Evolutionary conservation across 108 stramenopile species (phyloP), one percentile per base, ranked within the genome.

Genomic region (Bacterosira constricta): DNA sequence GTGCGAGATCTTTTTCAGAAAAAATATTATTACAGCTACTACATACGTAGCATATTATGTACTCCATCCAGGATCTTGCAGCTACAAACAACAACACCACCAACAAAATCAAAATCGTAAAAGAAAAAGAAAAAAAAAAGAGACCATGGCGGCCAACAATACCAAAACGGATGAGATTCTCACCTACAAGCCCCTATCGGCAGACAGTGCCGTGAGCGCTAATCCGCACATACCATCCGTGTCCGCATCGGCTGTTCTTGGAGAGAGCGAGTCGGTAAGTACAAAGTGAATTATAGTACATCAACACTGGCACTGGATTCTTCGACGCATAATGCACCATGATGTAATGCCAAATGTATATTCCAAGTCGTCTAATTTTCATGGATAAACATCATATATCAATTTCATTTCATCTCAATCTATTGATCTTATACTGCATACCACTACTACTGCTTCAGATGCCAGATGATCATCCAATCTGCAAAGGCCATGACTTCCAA

Each of bases 401-500:
- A 4, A n/a, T 1, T 6, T 23, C 46, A 6, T 6, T 6, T 44
- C 42, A n/a, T n/a, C n/a, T n/a, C n/a, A n/a, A n/a, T 65, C 23
- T 3, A 2, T 46, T n/a, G 50, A 65, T 37, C 44, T 17, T n/a
- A 61, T 55, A 20, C 59, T 31, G 12, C 58, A 69, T 13, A 44
- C 62, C 13, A 7, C 38, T 0, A 11, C 67, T 20, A 31, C 41
- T 6, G 6, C 21, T 20, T 15, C n/a, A 65, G 76, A 67, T 80
- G 70, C 75, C 79, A 12, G 73, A 80, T 23, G 76, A 80, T 31
- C 73, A 80, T 15, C 84, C 87, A 21, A 71, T 71, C 25, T 93
- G 92, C 69, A 69, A 81, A 41, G 96, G 98, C 20, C 83, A 90
- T 67, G 94, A 98, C 42, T 99, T 98, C 88, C 74, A 90, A 27